phyloP scores from a whole-genome alignment of 371 early-diverging fungal species.

The Cokeromyces recurvatus region DNA sequence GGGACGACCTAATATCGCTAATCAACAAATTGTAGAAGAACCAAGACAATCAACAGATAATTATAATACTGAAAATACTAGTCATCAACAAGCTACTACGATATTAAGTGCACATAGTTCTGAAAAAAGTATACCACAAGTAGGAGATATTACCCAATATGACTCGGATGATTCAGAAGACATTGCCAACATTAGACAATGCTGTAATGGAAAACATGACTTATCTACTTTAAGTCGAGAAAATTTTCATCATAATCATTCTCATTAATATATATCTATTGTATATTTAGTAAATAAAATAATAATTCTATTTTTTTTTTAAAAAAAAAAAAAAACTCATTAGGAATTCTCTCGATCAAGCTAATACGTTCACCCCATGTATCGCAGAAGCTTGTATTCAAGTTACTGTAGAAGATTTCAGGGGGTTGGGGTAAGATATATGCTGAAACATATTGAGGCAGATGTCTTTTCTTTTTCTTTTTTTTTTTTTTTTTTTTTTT shows the following conservation, averaged over 20 bases:
- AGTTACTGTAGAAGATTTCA: too few relatives aligned
- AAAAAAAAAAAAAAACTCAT: too few relatives aligned
- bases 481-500: too few relatives aligned
- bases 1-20: slow-evolving; percentile 9
- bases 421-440: too few relatives aligned
- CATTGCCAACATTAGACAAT: slow-evolving; percentile 29
- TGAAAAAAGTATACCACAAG: neutral
- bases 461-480: too few relatives aligned
- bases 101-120: slow-evolving; percentile 2
- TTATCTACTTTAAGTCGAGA: slow-evolving; percentile 23
- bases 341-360: too few relatives aligned
- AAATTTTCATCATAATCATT: slow-evolving; percentile 14
- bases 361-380: too few relatives aligned
- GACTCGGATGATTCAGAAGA: slow-evolving; percentile 36
- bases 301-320: too few relatives aligned
- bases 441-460: too few relatives aligned
- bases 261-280: too few relatives aligned
- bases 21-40: slow-evolving; percentile 9
- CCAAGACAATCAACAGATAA: slow-evolving; percentile 7
- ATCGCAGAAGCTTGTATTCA: too few relatives aligned
- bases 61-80: slow-evolving; percentile 10
- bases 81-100: slow-evolving; percentile 10
- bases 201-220: slow-evolving; percentile 41
- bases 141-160: slow-evolving; percentile 9
- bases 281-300: too few relatives aligned